Percentiles rank a stretch among this genome's conserved stretches.
Evolutionary conservation across 202 grass and related monocot species (phyloP).

Genomic region (Digitaria exilis): DNA sequence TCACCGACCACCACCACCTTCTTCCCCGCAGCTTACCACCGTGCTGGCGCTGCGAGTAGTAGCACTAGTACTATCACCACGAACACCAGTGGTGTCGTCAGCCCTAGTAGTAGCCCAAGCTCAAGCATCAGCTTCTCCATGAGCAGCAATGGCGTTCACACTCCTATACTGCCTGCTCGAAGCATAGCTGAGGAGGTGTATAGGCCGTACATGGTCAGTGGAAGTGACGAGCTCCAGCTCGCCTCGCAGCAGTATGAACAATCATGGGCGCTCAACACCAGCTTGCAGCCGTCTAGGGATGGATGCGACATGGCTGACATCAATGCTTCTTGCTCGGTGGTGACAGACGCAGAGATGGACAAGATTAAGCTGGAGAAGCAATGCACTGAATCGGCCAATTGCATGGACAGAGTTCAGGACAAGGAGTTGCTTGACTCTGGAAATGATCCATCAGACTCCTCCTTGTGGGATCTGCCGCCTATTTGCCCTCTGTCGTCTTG

Average conservation of each 20-base stretch:
- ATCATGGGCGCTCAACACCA: conserved; percentile 31
- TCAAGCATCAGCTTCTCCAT: conserved; percentile 49
- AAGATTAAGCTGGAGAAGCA: conserved; percentile 46
- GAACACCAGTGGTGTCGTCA: not conserved
- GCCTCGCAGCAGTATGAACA: conserved; percentile 29
- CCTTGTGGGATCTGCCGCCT: conserved; percentile 69
- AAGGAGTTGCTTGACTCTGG: conserved; percentile 34
- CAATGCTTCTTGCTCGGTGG: not conserved
- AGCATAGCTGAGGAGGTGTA: conserved; percentile 33
- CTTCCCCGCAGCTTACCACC: not conserved
- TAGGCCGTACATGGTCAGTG: conserved; percentile 42
- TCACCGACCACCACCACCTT: not conserved
- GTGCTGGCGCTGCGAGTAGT: not conserved
- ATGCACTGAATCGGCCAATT: conserved; percentile 4
- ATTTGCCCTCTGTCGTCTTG: conserved; percentile 56
- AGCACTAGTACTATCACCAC: conserved; percentile 7
- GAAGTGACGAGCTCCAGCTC: conserved; percentile 38
- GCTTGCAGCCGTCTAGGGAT: not conserved
- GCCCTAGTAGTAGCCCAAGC: conserved; percentile 28
- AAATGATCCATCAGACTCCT: conserved; percentile 53
- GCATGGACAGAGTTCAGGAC: conserved; percentile 41
- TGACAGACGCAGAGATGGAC: conserved; percentile 23
- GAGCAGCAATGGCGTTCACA: conserved; percentile 14
- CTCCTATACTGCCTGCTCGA: conserved; percentile 9
- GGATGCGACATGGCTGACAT: not conserved